phyloP scores from a whole-genome alignment of 2,329 filamentous ascomycete genomes.

The Colletotrichum sojae region DNA sequence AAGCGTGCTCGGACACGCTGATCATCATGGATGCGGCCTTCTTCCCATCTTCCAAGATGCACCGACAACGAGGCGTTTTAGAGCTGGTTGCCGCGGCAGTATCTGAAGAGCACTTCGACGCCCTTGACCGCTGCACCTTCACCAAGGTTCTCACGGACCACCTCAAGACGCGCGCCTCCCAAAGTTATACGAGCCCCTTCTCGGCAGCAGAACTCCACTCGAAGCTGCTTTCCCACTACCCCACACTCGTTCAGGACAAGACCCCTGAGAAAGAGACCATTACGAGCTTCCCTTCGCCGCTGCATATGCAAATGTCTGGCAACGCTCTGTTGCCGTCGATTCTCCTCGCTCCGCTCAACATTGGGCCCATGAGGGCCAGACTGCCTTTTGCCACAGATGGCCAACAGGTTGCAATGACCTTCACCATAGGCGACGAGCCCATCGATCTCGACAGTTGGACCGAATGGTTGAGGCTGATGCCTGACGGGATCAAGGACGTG shows the following conservation, averaged over 20 bases:
- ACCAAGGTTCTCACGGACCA: conserved; percentile 66
- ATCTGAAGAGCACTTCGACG: conserved; percentile 64
- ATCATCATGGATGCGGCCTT: conserved; percentile 73
- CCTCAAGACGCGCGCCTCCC: conserved; percentile 62
- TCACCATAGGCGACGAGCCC: conserved; percentile 65
- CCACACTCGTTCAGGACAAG: conserved; percentile 65
- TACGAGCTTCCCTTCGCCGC: conserved; percentile 66
- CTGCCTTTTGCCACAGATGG: conserved; percentile 60
- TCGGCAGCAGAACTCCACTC: conserved; percentile 69
- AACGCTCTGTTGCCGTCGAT: conserved; percentile 69
- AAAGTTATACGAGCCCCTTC: conserved; percentile 58
- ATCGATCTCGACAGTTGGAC: conserved; percentile 68
- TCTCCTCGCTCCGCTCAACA: conserved; percentile 65
- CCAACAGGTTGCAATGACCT: conserved; percentile 64
- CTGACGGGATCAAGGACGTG: conserved; percentile 68
- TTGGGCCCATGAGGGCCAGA: conserved; percentile 54
- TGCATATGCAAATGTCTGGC: conserved; percentile 70
- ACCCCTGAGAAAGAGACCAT: conserved; percentile 62
- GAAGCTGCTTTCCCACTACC: conserved; percentile 66
- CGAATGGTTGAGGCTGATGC: conserved; percentile 72
- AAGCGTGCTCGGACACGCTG: conserved; percentile 68
- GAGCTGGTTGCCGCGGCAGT: conserved; percentile 70
- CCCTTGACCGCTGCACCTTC: conserved; percentile 66
- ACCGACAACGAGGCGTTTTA: conserved; percentile 67
- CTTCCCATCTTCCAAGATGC: conserved; percentile 67